Evolutionary conservation across 2,329 filamentous ascomycete genomes (phyloP).

Genomic region (Magnaporthales sp.): DNA sequence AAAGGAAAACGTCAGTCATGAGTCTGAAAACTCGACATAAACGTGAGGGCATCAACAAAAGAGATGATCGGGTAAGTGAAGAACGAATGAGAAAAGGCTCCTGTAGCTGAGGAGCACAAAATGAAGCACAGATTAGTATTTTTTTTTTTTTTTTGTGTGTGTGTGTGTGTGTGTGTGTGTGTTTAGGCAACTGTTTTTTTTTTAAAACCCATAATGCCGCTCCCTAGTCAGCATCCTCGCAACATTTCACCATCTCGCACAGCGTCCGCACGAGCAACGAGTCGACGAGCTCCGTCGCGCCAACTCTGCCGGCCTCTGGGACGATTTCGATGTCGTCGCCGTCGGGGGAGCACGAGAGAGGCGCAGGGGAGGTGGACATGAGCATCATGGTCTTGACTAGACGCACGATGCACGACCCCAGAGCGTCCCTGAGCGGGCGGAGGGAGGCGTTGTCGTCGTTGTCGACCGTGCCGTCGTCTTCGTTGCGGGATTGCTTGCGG

Average conservation of each 20-base stretch:
- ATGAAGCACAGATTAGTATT: neutral
- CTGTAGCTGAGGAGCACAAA: neutral
- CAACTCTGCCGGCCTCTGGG: conserved; percentile 3
- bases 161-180: too few species aligned
- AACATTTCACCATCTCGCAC: conserved; percentile 31
- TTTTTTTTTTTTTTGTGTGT: too few species aligned
- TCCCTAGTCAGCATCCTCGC: conserved; percentile 21
- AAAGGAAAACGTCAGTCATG: neutral
- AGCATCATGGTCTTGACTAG: conserved; percentile 38
- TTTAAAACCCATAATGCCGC: neutral
- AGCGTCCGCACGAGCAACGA: conserved; percentile 29
- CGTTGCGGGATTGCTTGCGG: neutral
- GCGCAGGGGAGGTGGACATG: neutral
- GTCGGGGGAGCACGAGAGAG: neutral
- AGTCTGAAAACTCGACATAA: neutral
- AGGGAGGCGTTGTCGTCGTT: conserved; percentile 15
- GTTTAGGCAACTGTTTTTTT: neutral
- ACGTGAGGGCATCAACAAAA: neutral
- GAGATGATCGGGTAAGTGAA: neutral
- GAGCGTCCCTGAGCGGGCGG: conserved; percentile 36
- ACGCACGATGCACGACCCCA: conserved; percentile 40
- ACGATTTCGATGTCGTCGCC: neutral
- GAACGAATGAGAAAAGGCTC: neutral
- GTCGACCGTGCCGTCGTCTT: neutral
- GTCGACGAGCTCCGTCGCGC: conserved; percentile 19